A percentile compares a stretch with the other conserved stretches of the same genome.
phyloP scores from a whole-genome alignment of 1,284 basidiomycete genomes.

The Golubevia sp. region DNA sequence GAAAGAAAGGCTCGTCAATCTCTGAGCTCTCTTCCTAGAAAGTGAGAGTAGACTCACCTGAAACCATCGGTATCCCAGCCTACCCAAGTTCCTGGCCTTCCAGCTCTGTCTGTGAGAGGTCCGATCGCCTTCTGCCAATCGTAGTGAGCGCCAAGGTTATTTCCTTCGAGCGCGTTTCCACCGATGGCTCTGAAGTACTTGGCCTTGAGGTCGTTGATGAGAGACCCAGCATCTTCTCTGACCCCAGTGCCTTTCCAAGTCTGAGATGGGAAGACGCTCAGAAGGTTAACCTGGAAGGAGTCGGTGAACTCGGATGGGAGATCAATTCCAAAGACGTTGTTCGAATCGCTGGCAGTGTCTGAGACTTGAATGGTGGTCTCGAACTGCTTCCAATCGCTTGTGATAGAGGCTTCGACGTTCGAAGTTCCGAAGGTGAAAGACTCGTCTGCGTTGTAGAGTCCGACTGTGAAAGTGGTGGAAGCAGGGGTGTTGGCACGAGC shows the following conservation, averaged over 20 bases:
- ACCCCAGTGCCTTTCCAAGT: slow-evolving; percentile 25
- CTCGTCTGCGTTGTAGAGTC: slow-evolving; percentile 19
- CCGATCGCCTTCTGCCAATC: slow-evolving; percentile 41
- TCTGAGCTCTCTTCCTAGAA: too few relatives aligned
- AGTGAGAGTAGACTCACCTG: too few relatives aligned
- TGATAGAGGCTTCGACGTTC: slow-evolving; percentile 11
- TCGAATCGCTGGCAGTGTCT: slow-evolving; percentile 11
- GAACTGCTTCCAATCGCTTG: slow-evolving; percentile 25
- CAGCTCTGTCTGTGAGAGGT: slow-evolving; percentile 22
- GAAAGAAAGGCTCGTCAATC: too few relatives aligned
- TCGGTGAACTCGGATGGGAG: slow-evolving; percentile 11
- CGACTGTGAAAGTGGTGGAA: slow-evolving; percentile 15
- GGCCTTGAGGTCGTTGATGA: slow-evolving; percentile 29
- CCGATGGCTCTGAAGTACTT: slow-evolving; percentile 30
- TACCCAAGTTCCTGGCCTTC: slow-evolving; percentile 35
- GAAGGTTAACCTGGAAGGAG: slow-evolving; percentile 29
- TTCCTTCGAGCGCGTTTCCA: slow-evolving; percentile 32
- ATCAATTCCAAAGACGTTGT: slow-evolving; percentile 36
- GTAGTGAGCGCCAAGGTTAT: slow-evolving; percentile 24
- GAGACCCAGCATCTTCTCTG: slow-evolving; percentile 27
- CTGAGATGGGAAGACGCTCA: slow-evolving; percentile 28
- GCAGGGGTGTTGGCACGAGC: slow-evolving; percentile 11
- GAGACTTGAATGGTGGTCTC: slow-evolving; percentile 7
- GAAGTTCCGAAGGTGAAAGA: slow-evolving; percentile 10
- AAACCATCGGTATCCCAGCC: slow-evolving; percentile 40